A percentile compares a stretch with the other conserved stretches of the same genome.
These are phyloP conservation scores for Suillus subaureus DNA, from an alignment of 768 basidiomycete species.

Conservation along the genomic window DNA sequence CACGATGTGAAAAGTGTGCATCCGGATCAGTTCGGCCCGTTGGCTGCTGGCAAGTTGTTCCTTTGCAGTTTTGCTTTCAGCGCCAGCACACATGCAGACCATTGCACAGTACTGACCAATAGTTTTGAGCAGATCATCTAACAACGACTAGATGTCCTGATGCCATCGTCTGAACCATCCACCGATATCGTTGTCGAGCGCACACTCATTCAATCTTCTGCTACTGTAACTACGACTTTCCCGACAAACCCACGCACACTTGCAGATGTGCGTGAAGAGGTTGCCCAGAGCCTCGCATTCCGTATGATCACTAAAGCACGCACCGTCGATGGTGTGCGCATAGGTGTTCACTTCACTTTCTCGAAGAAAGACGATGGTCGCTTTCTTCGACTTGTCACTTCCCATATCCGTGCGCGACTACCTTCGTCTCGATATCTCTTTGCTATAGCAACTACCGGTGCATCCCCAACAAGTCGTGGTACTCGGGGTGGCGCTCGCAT, in stretches of 20 bases:
- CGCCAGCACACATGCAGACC: not conserved
- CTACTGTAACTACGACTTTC: constrained; percentile 11
- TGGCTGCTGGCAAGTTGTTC: not conserved
- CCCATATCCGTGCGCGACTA: constrained; percentile 44
- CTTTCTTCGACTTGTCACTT: constrained; percentile 60
- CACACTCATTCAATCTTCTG: constrained; percentile 9
- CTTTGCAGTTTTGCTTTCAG: not conserved
- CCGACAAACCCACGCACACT: constrained; percentile 44
- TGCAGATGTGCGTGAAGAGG: constrained; percentile 62
- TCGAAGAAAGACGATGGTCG: constrained; percentile 56
- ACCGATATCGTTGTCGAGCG: constrained; percentile 15
- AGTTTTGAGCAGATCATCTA: not conserved
- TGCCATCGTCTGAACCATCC: constrained; percentile 29
- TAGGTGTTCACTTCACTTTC: constrained; percentile 63
- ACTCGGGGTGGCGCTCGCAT: constrained; percentile 10
- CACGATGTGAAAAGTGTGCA: too few species aligned
- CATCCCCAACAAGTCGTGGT: constrained; percentile 25
- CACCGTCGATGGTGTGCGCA: constrained; percentile 51
- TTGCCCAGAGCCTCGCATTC: constrained; percentile 57
- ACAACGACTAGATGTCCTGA: not conserved
- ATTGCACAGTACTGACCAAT: not conserved
- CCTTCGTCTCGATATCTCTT: constrained; percentile 51
- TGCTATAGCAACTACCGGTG: constrained; percentile 52
- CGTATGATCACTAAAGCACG: constrained; percentile 53
- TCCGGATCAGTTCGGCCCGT: constrained; percentile 1